These are phyloP conservation scores for Taphrina flavorubra DNA, from an alignment of 1,139 yeast genomes.

Conservation along the genomic window DNA sequence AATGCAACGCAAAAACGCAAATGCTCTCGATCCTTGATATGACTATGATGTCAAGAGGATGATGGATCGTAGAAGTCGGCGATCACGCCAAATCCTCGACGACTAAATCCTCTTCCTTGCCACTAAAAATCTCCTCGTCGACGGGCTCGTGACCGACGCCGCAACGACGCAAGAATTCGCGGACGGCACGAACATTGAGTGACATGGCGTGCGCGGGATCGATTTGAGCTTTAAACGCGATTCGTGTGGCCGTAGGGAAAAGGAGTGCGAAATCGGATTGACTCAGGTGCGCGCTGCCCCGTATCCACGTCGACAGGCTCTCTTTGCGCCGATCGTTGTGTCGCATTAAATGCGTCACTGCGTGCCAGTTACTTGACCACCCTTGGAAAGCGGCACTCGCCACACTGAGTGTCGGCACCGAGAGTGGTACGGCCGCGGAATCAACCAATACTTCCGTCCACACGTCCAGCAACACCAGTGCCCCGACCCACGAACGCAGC, in stretches of 20 bases:
- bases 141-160: slow-evolving; percentile 22
- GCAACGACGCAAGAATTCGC: slow-evolving; percentile 42
- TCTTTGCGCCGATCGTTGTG: not conserved
- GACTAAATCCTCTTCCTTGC: slow-evolving; percentile 1
- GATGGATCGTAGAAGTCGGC: not conserved
- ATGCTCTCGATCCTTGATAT: too few species aligned
- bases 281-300: slow-evolving; percentile 50
- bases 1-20: too few species aligned
- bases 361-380: slow-evolving; percentile 44
- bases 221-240: slow-evolving; percentile 41
- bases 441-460: slow-evolving; percentile 46
- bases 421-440: slow-evolving; percentile 42
- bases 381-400: slow-evolving; percentile 45
- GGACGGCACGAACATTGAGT: slow-evolving; percentile 45
- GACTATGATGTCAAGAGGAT: too few species aligned
- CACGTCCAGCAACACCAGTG: slow-evolving; percentile 46
- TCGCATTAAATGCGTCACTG: slow-evolving; percentile 42
- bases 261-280: slow-evolving; percentile 46
- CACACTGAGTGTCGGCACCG: slow-evolving; percentile 44
- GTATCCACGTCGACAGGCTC: slow-evolving; percentile 38
- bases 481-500: slow-evolving; percentile 14
- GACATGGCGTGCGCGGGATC: slow-evolving; percentile 40
- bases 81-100: not conserved
- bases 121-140: slow-evolving; percentile 26
- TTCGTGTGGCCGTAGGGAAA: slow-evolving; percentile 45